Evolutionary conservation across 225 moss, liverwort and hornwort genomes (phyloP).

Genomic region (Polytrichum commune): DNA sequence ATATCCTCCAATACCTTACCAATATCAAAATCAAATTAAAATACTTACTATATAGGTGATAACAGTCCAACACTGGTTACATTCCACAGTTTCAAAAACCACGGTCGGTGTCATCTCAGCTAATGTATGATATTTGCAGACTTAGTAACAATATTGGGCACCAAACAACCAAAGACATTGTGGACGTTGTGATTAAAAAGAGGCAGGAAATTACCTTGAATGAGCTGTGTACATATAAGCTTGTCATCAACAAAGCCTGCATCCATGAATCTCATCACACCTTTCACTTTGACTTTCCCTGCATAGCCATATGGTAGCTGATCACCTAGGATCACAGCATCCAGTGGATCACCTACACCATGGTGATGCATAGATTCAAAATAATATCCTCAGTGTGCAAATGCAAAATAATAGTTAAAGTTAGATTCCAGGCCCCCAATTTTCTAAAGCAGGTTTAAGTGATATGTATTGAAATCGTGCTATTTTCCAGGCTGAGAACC

Average conservation of each 20-base stretch:
- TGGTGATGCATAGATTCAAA: background rate
- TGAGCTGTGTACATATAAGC: slow-evolving; percentile 59
- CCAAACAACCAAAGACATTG: background rate
- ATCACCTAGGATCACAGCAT: slow-evolving; percentile 56
- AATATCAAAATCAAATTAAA: no score
- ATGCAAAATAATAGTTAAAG: background rate
- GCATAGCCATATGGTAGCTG: slow-evolving; percentile 55
- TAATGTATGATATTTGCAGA: no score
- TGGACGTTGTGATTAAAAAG: background rate
- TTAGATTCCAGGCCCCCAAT: no score
- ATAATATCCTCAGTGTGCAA: background rate
- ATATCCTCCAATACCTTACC: no score
- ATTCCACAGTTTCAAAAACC: no score
- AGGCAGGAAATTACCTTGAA: slow-evolving; percentile 26
- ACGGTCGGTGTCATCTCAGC: no score
- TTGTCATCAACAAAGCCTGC: slow-evolving; percentile 67
- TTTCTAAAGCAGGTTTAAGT: no score
- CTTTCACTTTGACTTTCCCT: slow-evolving; percentile 56
- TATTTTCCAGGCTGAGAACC: no score
- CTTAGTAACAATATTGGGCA: background rate
- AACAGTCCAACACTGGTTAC: no score
- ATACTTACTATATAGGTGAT: no score
- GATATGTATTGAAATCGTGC: no score
- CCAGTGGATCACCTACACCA: slow-evolving; percentile 56
- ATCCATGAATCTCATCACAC: slow-evolving; percentile 58